Evolutionary conservation across 2,329 filamentous ascomycete genomes (phyloP), one percentile per base, ranked within the genome.

Genomic region (Trichoderma brevicompactum): DNA sequence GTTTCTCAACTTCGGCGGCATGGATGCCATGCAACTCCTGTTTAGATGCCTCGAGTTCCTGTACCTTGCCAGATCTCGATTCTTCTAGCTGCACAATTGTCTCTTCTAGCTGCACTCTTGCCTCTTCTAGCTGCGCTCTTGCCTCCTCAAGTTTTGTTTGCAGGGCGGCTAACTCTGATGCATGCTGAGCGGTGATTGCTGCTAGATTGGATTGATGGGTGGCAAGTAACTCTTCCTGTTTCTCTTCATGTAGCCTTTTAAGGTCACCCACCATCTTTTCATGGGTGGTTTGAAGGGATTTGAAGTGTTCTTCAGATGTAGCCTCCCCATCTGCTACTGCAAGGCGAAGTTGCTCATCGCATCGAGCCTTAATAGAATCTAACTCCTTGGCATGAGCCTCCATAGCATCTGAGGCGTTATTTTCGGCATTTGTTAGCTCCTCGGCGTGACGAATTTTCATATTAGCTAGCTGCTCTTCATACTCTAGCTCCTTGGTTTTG

Each of bases 401-500:
- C 67, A 80, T 77, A 59, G 85, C 83, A 19, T 82, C 78, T 44
- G 81, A 81, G 15, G 81, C 80, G 55, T 77, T 79, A 61, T 80
- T 83, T 78, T 86, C 85, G 59, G 84, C 84, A 40, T 76, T 76
- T 74, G 87, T 84, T 9, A 89, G 72, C 71, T 85, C 85, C 77
- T 87, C 83, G 5, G 84, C 83, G 70, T 89, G 84, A 68, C 80
- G 84, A 9, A 83, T 81, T 66, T 80, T 82, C 53, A 89, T 75
- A 2, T 83, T 82, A 46, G 86, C 83, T 1, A 89, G 75, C 48
- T 80, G 80, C 71, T 82, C 79, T 68, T 86, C 80, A 68, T 87
- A 82, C 63, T 84, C 81, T 17, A 78, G 78, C 67, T 85, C 81
- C 70, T 83, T 83, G 36, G 79, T 76, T 61, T 85, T 79, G 44